Conservation (phyloP, 352 stramenopile species). For the Thraustotheca clavata region DNA sequence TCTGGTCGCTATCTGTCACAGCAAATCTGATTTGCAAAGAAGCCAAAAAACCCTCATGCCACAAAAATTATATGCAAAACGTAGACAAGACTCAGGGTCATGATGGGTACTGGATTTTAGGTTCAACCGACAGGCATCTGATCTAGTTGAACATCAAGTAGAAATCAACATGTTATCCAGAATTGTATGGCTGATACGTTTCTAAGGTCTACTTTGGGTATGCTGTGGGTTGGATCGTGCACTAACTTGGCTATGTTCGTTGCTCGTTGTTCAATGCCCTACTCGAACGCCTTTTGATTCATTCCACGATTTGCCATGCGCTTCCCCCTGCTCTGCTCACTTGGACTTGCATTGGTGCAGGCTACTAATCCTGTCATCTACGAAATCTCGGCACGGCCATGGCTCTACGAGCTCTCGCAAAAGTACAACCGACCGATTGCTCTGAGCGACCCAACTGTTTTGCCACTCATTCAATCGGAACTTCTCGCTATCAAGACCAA, state of each 20-base stretch:
- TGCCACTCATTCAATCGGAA: neutral
- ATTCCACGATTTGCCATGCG: neutral
- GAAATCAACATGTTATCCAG: neutral
- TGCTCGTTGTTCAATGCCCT: neutral
- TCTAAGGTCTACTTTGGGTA: neutral
- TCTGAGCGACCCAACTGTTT: neutral
- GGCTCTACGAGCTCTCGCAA: neutral
- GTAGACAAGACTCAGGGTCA: no score
- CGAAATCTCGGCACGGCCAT: neutral
- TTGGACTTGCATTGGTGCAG: neutral
- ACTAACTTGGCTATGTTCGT: neutral
- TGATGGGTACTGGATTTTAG: no score
- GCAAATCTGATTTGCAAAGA: no score
- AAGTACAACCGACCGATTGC: slow-evolving; percentile 1
- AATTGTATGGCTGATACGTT: neutral
- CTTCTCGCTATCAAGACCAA: neutral
- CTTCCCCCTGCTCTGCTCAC: neutral
- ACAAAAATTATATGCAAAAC: no score
- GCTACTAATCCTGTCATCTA: neutral
- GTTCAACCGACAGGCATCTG: no score
- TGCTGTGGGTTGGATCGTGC: neutral
- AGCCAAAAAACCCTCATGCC: no score
- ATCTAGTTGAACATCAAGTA: neutral
- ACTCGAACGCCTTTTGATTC: neutral
- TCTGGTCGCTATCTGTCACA: no score